These are phyloP conservation scores for Truncatella angustata DNA, from an alignment of 2,329 filamentous ascomycete genomes.

Conservation along the genomic window DNA sequence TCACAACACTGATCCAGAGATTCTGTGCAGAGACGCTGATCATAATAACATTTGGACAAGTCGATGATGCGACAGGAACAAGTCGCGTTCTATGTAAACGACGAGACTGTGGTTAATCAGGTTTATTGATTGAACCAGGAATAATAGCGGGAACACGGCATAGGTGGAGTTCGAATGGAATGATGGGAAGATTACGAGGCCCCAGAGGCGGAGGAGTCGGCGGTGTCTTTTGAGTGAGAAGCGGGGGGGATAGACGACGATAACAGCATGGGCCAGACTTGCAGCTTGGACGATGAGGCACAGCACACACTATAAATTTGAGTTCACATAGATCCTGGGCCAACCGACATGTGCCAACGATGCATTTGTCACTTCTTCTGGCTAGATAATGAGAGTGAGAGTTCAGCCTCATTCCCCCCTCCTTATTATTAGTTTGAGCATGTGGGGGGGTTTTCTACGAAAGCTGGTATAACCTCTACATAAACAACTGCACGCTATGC, in stretches of 20 bases:
- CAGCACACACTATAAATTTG: not conserved
- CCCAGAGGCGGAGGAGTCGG: constrained; percentile 4
- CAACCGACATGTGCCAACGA: constrained; percentile 4
- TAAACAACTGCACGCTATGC: not conserved
- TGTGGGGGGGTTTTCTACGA: no score
- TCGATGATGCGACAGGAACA: not conserved
- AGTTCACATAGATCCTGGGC: not conserved
- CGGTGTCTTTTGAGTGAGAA: not conserved
- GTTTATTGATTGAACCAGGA: constrained; percentile 3
- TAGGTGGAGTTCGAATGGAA: constrained; percentile 2
- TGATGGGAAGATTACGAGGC: constrained; percentile 8
- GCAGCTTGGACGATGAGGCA: not conserved
- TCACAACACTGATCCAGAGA: not conserved
- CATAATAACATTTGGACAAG: not conserved
- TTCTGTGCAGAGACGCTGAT: not conserved
- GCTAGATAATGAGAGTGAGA: not conserved
- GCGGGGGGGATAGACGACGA: not conserved
- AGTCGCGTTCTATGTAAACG: not conserved
- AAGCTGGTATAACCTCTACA: no score
- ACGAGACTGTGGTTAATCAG: constrained; percentile 3
- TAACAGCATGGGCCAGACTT: not conserved
- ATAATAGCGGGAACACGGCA: constrained; percentile 5
- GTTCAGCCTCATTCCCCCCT: constrained; percentile 8
- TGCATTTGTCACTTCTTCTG: not conserved
- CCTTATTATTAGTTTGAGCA: not conserved